A percentile compares a stretch with the other conserved stretches of the same genome.
Conservation (phyloP, 2,329 filamentous ascomycete genomes). For the Acephala macrosclerotiorum region DNA sequence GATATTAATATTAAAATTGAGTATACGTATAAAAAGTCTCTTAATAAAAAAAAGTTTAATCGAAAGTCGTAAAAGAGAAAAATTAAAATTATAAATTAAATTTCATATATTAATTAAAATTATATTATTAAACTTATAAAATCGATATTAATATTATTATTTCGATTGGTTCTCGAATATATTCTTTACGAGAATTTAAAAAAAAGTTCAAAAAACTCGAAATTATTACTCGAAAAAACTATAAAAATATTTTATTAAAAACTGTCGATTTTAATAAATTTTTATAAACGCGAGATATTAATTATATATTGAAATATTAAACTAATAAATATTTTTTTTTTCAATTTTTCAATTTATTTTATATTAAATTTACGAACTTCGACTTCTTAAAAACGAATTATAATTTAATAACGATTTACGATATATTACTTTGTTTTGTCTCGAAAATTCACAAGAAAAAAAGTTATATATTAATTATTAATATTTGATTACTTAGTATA, state of each 20-base stretch:
- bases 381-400: slow-evolving; percentile 71
- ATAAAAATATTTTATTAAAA: slow-evolving; percentile 25
- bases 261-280: slow-evolving; percentile 29
- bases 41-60: slow-evolving; percentile 6
- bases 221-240: slow-evolving; percentile 15
- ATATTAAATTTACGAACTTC: slow-evolving; percentile 32
- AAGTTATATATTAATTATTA: slow-evolving; percentile 89
- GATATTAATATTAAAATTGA: slow-evolving; percentile 27
- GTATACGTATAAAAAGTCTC: slow-evolving; percentile 38
- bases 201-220: slow-evolving; percentile 20
- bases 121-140: slow-evolving; percentile 23
- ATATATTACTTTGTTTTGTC: slow-evolving; percentile 92
- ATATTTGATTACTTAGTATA: slow-evolving; percentile 64
- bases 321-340: slow-evolving; percentile 31
- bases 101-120: slow-evolving; percentile 33
- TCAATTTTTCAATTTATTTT: slow-evolving; percentile 62
- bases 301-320: slow-evolving; percentile 30
- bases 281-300: slow-evolving; percentile 14
- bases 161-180: slow-evolving; percentile 30
- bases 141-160: slow-evolving; percentile 9
- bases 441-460: slow-evolving; percentile 71
- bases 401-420: slow-evolving; percentile 87
- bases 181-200: slow-evolving; percentile 26
- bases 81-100: slow-evolving; percentile 33
- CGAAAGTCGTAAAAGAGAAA: slow-evolving; percentile 32